Evolutionary conservation across 2,329 filamentous ascomycete species (phyloP), one percentile per base, ranked within the genome.

Genomic region (Cyclaneusma minus): DNA sequence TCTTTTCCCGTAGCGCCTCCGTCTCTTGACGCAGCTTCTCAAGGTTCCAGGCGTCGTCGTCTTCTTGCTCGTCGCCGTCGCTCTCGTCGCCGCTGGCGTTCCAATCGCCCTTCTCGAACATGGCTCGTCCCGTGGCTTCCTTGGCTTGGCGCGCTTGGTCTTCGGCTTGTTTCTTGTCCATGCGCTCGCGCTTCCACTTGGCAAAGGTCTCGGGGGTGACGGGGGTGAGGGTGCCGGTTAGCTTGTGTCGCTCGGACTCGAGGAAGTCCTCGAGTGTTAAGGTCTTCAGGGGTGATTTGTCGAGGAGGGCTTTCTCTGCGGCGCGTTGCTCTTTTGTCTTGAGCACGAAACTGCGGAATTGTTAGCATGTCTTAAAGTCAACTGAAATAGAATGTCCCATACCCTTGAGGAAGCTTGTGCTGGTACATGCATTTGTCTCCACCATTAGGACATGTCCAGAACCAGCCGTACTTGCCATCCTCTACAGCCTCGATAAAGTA

Each of bases 391-490:
- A 16, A 16, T 7, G 21, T 14, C 19, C 69, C 79, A 47, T 70
- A 91, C 81, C 89, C 89, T 46, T 85, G 80, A 42, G 91, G 89
- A 43, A 98, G 64, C 45, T 80, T 84, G 54, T 98, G 89, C 56
- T 80, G 85, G 51, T 98, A 98, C 77, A 89, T 95, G 78, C 89
- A 98, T 55, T 93, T 82, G 49, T 98, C 79, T 36, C 81, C 87
- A 38, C 84, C 85, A 47, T 95, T 95, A 24, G 89, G 89, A 66
- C 89, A 98, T 32, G 73, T 65, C 89, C 89, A 98, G 58, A 98
- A 95, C 89, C 89, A 98, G 35, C 89, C 89, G 45, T 98, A 98
- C 56, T 95, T 98, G 44, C 84, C 81, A 48, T 98, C 89, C 56
- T 98, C 89, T 35, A 98, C 89, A 14, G 89, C 89, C 40, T 85